phyloP scores from a whole-genome alignment of 257 asterid species.

The Solanum appendiculatum region DNA sequence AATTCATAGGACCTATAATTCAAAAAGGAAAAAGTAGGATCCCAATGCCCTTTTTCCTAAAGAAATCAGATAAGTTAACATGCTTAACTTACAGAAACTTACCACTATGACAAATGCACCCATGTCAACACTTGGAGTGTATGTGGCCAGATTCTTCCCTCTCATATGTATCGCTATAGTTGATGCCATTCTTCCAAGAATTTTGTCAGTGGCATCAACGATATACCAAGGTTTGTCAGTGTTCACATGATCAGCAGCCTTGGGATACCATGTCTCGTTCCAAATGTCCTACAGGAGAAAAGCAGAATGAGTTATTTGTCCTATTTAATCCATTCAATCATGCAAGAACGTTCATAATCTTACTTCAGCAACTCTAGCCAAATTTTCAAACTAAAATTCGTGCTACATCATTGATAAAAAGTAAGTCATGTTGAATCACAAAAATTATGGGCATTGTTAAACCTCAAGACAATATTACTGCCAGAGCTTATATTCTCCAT shows the following conservation, averaged over 20 bases:
- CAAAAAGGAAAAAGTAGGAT: neutral
- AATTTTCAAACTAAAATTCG: neutral
- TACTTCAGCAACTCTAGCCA: neutral
- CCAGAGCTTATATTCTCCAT: neutral
- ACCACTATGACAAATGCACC: constrained; percentile 96
- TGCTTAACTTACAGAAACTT: neutral
- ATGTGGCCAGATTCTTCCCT: constrained; percentile 89
- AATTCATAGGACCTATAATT: neutral
- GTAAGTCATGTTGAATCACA: neutral
- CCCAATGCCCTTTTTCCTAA: neutral
- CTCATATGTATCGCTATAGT: constrained; percentile 81
- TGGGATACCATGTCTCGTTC: constrained; percentile 96
- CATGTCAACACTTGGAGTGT: constrained; percentile 98
- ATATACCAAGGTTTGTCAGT: constrained; percentile 83
- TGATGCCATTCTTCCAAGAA: constrained; percentile 92
- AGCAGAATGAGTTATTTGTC: neutral
- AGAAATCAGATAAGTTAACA: neutral
- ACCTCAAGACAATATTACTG: neutral
- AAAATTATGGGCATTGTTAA: neutral
- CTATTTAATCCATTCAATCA: neutral
- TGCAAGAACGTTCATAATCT: neutral
- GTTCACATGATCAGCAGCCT: constrained; percentile 79
- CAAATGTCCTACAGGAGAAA: constrained; percentile 61
- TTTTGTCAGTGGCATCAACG: constrained; percentile 84
- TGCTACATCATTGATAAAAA: neutral